Conservation (phyloP, 768 basidiomycete genomes). For the Mycena leptocephala region DNA sequence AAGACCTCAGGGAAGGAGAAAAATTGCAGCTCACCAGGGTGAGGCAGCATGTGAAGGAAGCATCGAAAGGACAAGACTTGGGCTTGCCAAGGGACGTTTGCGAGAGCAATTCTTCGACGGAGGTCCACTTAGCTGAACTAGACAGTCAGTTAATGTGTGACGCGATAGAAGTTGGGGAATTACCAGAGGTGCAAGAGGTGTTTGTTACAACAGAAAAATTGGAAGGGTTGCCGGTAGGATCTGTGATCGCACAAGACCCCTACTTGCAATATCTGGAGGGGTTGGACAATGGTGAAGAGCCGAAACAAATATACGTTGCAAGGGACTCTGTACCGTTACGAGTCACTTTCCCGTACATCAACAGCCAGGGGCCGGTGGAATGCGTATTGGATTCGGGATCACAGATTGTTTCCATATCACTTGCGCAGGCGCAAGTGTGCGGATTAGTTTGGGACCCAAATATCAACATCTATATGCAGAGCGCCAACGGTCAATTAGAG, state of each 20-base stretch:
- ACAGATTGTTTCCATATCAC: conserved; percentile 45
- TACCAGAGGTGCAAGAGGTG: not conserved
- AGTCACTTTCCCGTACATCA: conserved; percentile 11
- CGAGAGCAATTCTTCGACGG: not conserved
- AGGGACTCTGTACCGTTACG: conserved; percentile 1
- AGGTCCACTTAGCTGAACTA: not conserved
- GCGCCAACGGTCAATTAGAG: conserved; percentile 22
- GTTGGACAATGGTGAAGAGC: not conserved
- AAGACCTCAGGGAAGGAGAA: conserved; percentile 2
- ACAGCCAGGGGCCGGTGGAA: conserved; percentile 29
- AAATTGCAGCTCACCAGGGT: conserved; percentile 8
- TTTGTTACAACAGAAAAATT: not conserved
- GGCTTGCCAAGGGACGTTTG: too few relatives aligned
- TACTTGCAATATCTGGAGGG: not conserved
- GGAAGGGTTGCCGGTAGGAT: not conserved
- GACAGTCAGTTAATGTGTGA: conserved; percentile 1
- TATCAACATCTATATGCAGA: conserved; percentile 44
- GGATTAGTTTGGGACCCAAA: conserved; percentile 35
- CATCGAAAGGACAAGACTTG: too few relatives aligned
- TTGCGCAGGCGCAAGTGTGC: conserved; percentile 24
- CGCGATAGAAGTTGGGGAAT: not conserved
- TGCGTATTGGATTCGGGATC: conserved; percentile 44
- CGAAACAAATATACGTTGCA: conserved; percentile 17
- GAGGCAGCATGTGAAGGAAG: not conserved
- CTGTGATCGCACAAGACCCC: not conserved